These are phyloP conservation scores for Cercospora sp. DNA, from an alignment of 2,329 filamentous ascomycete species.

Conservation along the genomic window DNA sequence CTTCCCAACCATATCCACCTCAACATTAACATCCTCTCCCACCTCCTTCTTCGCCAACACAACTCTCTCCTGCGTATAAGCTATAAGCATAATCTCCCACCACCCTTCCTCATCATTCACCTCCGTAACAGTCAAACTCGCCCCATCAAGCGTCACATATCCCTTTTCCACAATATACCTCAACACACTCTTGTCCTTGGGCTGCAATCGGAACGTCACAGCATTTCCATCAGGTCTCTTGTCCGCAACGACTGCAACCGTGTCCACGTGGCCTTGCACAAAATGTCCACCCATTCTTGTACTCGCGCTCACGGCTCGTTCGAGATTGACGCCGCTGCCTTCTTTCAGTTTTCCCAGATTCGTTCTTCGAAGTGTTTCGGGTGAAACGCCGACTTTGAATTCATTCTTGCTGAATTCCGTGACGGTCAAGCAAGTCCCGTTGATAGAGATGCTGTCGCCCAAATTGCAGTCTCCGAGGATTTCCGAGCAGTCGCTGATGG, in stretches of 20 bases:
- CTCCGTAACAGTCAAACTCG: constrained; percentile 86
- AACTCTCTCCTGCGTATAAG: constrained; percentile 92
- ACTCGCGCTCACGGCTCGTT: constrained; percentile 84
- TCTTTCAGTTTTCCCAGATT: constrained; percentile 77
- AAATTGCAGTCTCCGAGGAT: constrained; percentile 81
- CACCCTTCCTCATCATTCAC: constrained; percentile 84
- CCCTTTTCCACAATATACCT: constrained; percentile 95
- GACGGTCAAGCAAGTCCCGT: constrained; percentile 94
- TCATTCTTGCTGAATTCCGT: constrained; percentile 62
- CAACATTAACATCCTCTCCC: constrained; percentile 84
- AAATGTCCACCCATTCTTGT: constrained; percentile 98
- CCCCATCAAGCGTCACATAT: constrained; percentile 90
- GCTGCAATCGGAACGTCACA: constrained; percentile 78
- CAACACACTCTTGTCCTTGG: constrained; percentile 67
- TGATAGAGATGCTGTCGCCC: constrained; percentile 92
- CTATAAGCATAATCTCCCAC: constrained; percentile 95
- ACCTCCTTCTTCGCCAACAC: constrained; percentile 75
- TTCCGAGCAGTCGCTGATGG: constrained; percentile 71
- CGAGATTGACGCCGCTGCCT: constrained; percentile 78
- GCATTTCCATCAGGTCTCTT: constrained; percentile 85
- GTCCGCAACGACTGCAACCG: constrained; percentile 71
- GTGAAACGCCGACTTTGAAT: constrained; percentile 93
- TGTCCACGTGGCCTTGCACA: constrained; percentile 96
- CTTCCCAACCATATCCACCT: constrained; percentile 86
- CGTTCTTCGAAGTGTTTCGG: constrained; percentile 92